Evolutionary conservation across 2,329 filamentous ascomycete species (phyloP).

Genomic region (Cyphellophora europaea): DNA sequence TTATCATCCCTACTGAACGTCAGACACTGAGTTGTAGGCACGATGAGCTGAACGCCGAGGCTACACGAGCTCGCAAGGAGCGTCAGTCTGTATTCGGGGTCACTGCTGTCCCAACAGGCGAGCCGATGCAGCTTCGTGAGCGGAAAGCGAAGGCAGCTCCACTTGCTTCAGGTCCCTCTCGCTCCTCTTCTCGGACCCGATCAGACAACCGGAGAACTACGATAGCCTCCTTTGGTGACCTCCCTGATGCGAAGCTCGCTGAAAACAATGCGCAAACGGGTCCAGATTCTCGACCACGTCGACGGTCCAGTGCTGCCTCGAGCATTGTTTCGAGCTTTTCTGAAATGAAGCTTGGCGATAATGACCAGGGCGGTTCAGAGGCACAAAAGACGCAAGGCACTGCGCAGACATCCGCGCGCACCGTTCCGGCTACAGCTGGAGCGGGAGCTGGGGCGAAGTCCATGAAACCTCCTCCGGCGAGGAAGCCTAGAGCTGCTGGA

Average conservation of each 20-base stretch:
- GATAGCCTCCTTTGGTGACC: conserved; percentile 43
- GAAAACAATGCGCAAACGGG: conserved; percentile 6
- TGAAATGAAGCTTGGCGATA: conserved; percentile 21
- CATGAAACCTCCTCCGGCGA: conserved; percentile 39
- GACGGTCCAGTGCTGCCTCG: conserved; percentile 23
- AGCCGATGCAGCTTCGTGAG: conserved; percentile 62
- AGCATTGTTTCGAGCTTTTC: conserved; percentile 20
- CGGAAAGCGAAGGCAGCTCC: conserved; percentile 46
- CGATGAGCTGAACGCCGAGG: conserved; percentile 68
- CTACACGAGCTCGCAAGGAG: conserved; percentile 54
- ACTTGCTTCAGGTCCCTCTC: conserved; percentile 45
- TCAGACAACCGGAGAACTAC: conserved; percentile 49
- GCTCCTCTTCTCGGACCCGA: conserved; percentile 31
- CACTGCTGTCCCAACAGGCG: conserved; percentile 32
- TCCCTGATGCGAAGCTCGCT: conserved; percentile 25
- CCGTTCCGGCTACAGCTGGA: conserved; percentile 7
- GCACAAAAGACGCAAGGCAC: conserved; percentile 12
- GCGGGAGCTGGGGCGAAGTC: conserved; percentile 14
- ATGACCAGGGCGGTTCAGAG: conserved; percentile 21
- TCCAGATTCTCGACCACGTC: conserved; percentile 11
- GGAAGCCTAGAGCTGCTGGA: conserved; percentile 49
- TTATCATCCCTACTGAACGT: conserved; percentile 68
- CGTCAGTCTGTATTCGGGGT: conserved; percentile 46
- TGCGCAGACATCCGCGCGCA: not conserved
- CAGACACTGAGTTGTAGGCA: conserved; percentile 66